Evolutionary conservation across 768 basidiomycete species (phyloP).

Genomic region (Daedaleopsis sinensis): DNA sequence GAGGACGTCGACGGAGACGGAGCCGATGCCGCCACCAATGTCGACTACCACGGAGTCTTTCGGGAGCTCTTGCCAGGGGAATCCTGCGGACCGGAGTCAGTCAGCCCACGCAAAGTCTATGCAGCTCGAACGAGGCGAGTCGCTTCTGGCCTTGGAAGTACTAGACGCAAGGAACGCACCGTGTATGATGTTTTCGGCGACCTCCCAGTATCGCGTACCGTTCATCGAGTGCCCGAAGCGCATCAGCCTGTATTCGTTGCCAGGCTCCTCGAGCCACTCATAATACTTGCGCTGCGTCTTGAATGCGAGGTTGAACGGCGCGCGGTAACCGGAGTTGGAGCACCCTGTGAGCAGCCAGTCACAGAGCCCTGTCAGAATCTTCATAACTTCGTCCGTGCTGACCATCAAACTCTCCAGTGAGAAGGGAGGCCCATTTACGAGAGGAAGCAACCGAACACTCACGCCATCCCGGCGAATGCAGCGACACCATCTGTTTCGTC

Average conservation of each 20-base stretch:
- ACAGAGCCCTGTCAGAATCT: conserved; percentile 1
- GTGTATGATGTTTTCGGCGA: conserved; percentile 15
- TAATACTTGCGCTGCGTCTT: conserved; percentile 53
- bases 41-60: conserved; percentile 19
- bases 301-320: conserved; percentile 67
- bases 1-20: conserved; percentile 17
- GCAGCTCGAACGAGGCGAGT: no score
- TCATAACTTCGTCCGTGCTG: conserved; percentile 8
- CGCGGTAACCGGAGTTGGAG: not conserved
- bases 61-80: conserved; percentile 20
- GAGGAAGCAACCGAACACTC: not conserved
- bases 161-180: not conserved
- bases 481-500: conserved; percentile 18
- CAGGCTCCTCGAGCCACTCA: conserved; percentile 71
- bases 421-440: not conserved
- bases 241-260: conserved; percentile 46
- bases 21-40: conserved; percentile 25
- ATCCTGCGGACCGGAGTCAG: conserved; percentile 11
- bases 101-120: no score
- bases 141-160: no score
- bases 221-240: conserved; percentile 75
- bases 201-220: conserved; percentile 68
- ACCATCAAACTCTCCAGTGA: not conserved
- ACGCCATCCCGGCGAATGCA: conserved; percentile 8
- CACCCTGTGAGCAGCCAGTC: conserved; percentile 10